Conservation (phyloP, 257 asterid genomes). For the Datura wrightii region DNA sequence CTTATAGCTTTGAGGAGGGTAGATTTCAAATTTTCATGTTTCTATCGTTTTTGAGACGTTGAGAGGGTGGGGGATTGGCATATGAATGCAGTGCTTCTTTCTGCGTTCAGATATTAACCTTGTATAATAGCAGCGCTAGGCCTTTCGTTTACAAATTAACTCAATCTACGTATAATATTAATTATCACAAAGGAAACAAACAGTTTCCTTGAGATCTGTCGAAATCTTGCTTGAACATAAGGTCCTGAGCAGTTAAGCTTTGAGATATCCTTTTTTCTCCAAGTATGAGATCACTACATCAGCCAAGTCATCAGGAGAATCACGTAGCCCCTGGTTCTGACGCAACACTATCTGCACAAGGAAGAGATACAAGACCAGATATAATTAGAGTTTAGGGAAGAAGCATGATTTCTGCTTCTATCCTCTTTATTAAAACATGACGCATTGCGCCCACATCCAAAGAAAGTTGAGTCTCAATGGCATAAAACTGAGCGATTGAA, state of each 20-base stretch:
- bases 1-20: background rate
- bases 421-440: background rate
- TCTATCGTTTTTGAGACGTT: background rate
- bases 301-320: slow-evolving; percentile 73
- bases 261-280: slow-evolving; percentile 75
- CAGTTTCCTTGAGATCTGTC: slow-evolving; percentile 32
- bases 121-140: slow-evolving; percentile 1
- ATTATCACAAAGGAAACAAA: slow-evolving; percentile 31
- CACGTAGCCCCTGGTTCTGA: slow-evolving; percentile 61
- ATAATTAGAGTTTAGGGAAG: background rate
- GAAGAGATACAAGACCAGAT: slow-evolving; percentile 30
- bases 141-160: background rate
- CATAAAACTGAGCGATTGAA: background rate
- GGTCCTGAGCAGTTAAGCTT: slow-evolving; percentile 49
- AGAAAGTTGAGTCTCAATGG: slow-evolving; percentile 9
- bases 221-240: slow-evolving; percentile 10
- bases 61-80: background rate
- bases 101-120: background rate
- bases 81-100: slow-evolving; percentile 22
- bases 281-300: slow-evolving; percentile 67
- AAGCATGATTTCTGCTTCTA: background rate
- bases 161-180: background rate
- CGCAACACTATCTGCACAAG: slow-evolving; percentile 74
- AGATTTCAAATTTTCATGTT: background rate
- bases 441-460: background rate